Base-by-base conservation (phyloP, 169 alveolate genomes). In the Pseudocohnilembus persalinus region DNA sequence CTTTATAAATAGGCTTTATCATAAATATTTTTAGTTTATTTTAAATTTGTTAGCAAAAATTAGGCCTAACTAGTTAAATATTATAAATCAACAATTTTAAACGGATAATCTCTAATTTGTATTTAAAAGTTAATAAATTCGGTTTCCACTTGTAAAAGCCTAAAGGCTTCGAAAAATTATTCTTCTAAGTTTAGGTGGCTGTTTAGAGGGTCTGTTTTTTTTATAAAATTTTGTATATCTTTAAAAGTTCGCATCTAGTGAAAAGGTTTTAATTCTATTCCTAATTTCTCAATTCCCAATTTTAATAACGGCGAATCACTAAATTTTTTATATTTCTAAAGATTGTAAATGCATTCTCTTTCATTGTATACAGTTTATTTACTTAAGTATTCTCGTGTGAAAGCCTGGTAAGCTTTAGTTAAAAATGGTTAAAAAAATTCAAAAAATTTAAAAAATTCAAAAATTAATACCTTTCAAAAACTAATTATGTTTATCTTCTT, bases 31-130 rank as follows among this genome's bases (percentile, higher is more conserved):
- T n/a, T n/a, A n/a, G n/a, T n/a, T n/a, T n/a, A n/a, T n/a, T n/a
- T n/a, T 16, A 79, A 49, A 31, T 34, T 28, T 0, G 77, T 31
- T 15, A 79, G 64, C 15, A 79, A 29, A 63, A 49, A 64, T 33
- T 35, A 20, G n/a, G 29, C n/a, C 16, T 49, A 15, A 27, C 29
- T 35, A 29, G n/a, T n/a, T 4, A 68, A 74, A 28, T 63, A n/a
- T 29, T 79, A 28, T 33, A 79, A 29, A 1, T 34, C 27, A 25
- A 79, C 16, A 11, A 79, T 29, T 79, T 64, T 64, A 0, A 29
- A 29, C 27, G 74, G 77, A 64, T 79, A 79, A 63, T 79, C 84
- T 79, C 84, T 79, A 0, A 79, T 79, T 11, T 26, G n/a, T 1
- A 64, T 31, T 79, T 63, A 15, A 26, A 72, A 33, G 31, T 79